Base-by-base conservation (phyloP, 2,329 filamentous ascomycete genomes). In the Fusarium penzigii region DNA sequence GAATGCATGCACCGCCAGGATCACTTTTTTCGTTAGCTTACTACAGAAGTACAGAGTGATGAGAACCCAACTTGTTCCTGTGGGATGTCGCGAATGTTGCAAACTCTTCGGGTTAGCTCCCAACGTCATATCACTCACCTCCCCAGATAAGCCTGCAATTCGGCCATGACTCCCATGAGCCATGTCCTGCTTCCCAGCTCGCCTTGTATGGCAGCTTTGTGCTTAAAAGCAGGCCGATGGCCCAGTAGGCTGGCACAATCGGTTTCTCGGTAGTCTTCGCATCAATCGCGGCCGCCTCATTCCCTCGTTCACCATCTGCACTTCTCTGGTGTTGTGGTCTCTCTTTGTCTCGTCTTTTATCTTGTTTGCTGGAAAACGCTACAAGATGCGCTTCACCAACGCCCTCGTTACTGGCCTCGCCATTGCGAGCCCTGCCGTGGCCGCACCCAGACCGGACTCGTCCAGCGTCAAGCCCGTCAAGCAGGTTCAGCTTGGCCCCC, bases 401-500 rank as follows among this genome's bases (percentile, higher is more conserved):
- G 51, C 66, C 20, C 54, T 70, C 50, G 54, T 70, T 44, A 63
- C 66, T 8, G 66, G 68, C 51, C 61, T 74, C 5, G 68, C 62
- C 39, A 66, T 58, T 17, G 55, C 63, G 39, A 61, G 57, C 49
- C 64, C 64, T 29, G 66, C 56, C 17, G 53, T 52, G 4, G 70
- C 67, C 20, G 58, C 56, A 44, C 70, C 70, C 6, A 63, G 45
- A 32, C 36, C 45, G 34, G 17, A 42, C 32, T 41, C 51, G 38
- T 49, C 47, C 44, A 45, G 53, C 17, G 58, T 65, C 55, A 63
- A 68, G 55, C 70, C 72, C 38, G 70, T 79, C 61, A 74, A 68
- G 55, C 73, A 73, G 55, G 77, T 87, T 53, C 79, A 86, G 46
- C 73, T 87, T 5, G 85, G 84, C 7, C 82, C 84, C 2, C 78